Percentiles rank a stretch among this genome's conserved stretches.
These are phyloP conservation scores for Vaccinium corymbosum DNA, from an alignment of 148 eudicot species.

Conservation along the genomic window DNA sequence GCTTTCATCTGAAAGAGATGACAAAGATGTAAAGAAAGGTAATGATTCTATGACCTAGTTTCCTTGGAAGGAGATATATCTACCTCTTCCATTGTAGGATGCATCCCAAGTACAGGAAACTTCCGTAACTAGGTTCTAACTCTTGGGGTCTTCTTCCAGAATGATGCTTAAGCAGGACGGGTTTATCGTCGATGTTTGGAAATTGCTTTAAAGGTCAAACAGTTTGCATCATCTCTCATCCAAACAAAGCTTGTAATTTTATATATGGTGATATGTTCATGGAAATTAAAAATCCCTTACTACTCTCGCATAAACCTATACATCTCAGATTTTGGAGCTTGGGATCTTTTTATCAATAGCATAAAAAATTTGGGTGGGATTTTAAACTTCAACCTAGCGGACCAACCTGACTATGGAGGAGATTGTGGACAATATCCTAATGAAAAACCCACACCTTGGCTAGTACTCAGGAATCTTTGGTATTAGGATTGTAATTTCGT, in stretches of 20 bases:
- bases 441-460: neutral
- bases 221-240: neutral
- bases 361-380: neutral
- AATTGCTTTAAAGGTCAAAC: neutral
- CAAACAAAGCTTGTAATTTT: neutral
- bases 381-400: neutral
- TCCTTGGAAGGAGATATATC: neutral
- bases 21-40: too few relatives aligned
- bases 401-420: neutral
- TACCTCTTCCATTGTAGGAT: neutral
- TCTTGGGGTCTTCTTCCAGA: neutral
- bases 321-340: neutral
- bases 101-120: neutral
- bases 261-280: neutral
- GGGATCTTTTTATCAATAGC: neutral
- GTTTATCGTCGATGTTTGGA: neutral
- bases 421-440: neutral
- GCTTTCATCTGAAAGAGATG: too few relatives aligned
- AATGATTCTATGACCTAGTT: too few relatives aligned
- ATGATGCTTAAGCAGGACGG: neutral
- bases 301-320: neutral
- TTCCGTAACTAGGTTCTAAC: neutral
- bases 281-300: neutral
- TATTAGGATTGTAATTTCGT: conserved; percentile 3
- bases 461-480: neutral